Base-by-base conservation (phyloP, 148 eudicot species). In the Mesembryanthemum crystallinum region DNA sequence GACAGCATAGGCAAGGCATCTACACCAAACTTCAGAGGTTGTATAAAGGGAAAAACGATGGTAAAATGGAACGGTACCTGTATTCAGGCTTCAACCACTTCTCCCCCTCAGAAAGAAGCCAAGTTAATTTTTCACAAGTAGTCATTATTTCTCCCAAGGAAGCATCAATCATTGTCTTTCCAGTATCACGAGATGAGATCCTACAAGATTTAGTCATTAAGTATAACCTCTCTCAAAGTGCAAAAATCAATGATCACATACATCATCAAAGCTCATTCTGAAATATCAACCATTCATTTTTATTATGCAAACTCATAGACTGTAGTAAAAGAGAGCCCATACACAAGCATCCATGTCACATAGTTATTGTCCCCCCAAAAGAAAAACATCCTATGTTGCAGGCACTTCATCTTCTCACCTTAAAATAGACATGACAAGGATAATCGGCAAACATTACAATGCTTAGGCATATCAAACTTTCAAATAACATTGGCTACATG, bases 121-220 rank as follows among this genome's bases (percentile, higher is more conserved):
- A 95, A 73, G 88, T 89, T 81, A 95, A 81, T 84, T 95, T 95
- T 83, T 95, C 99, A 84, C 99, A 95, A 23, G 99, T 95, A 27
- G 99, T 95, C 99, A 95, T 95, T 73, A 95, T 95, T 82, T 95
- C 99, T 82, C 99, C 99, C 87, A 95, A 76, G 67, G 99, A 95
- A 58, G 99, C 99, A 86, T 95, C 99, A 77, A 95, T 89, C 94
- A 95, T 92, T 66, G 99, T 95, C 90, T 95, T 95, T 86, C 99
- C 99, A 85, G 99, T 95, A 84, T 95, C 99, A 85, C 99, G 97
- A 73, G 99, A 95, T 72, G 99, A 95, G 64, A 95, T 86, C 80
- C 99, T 95, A 69, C 75, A 80, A 62, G 69, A n/a, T n/a, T n/a
- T n/a, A n/a, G 59, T 74, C 23, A 15, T 33, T 39, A 43, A 63